These are phyloP conservation scores for Lolium perenne DNA, from an alignment of 176 grass and related monocot species.

Conservation along the genomic window DNA sequence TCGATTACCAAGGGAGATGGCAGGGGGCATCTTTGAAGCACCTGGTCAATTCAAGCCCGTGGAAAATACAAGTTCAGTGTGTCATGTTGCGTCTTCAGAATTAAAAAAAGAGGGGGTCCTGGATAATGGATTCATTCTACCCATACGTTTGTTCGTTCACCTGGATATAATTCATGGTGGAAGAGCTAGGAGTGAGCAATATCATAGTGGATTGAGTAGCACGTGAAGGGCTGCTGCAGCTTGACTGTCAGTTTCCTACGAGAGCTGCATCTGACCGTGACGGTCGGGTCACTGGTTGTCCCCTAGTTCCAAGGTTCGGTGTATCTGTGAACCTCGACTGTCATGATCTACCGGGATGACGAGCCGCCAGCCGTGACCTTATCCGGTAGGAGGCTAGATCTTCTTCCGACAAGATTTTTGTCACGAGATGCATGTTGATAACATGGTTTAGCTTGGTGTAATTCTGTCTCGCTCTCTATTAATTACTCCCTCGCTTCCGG, in stretches of 20 bases:
- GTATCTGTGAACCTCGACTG: background rate
- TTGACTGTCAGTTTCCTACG: background rate
- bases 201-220: background rate
- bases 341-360: background rate
- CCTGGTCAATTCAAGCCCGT: background rate
- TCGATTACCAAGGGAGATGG: background rate
- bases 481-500: too few species aligned
- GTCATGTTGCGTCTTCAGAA: background rate
- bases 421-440: background rate
- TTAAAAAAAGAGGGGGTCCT: background rate
- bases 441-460: too few species aligned
- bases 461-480: too few species aligned
- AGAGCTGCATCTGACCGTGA: background rate
- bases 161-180: background rate
- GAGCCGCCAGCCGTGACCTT: slow-evolving; percentile 25
- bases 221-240: background rate
- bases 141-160: background rate
- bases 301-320: background rate
- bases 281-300: background rate
- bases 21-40: slow-evolving; percentile 17
- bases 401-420: background rate
- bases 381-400: background rate
- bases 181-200: background rate
- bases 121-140: background rate
- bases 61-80: background rate